phyloP scores from a whole-genome alignment of 805 yeast genomes.

The Hanseniaspora occidentalis region DNA sequence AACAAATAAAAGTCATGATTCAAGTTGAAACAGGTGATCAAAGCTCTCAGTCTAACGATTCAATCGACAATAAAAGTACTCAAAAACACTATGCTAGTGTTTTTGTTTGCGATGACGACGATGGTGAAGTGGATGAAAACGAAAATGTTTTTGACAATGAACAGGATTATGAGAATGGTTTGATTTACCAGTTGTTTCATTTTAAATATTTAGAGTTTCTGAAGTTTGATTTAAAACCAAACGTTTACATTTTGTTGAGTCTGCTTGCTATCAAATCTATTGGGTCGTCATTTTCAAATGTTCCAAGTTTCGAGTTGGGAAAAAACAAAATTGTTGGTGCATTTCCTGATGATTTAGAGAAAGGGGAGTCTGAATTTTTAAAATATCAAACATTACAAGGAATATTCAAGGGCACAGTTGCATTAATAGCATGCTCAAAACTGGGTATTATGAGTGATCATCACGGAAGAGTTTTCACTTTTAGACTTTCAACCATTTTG shows the following conservation, averaged over 20 bases:
- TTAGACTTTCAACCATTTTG: conserved; percentile 18
- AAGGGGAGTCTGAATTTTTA: not conserved
- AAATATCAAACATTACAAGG: conserved; percentile 7
- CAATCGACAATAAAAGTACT: too few species aligned
- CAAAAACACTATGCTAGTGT: too few species aligned
- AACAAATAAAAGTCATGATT: too few species aligned
- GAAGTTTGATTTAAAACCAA: conserved; percentile 1
- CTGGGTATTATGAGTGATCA: conserved; percentile 15
- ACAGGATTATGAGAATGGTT: too few species aligned
- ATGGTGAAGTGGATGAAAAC: too few species aligned
- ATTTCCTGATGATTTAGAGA: not conserved
- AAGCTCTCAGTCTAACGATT: too few species aligned
- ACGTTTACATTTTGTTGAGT: conserved; percentile 1
- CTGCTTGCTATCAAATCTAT: conserved; percentile 4
- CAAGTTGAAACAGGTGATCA: too few species aligned
- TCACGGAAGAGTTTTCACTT: conserved; percentile 14
- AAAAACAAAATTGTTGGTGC: not conserved
- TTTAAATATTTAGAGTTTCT: not conserved
- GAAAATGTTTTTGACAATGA: too few species aligned
- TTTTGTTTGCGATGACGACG: too few species aligned
- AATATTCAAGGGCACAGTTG: conserved; percentile 10
- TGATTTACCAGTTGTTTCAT: too few species aligned
- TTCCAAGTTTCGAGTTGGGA: conserved; percentile 3
- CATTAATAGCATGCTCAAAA: conserved; percentile 13
- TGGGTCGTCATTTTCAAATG: conserved; percentile 3